These are phyloP conservation scores for Ustilago crameri DNA, from an alignment of 1,284 basidiomycete species.

Conservation along the genomic window DNA sequence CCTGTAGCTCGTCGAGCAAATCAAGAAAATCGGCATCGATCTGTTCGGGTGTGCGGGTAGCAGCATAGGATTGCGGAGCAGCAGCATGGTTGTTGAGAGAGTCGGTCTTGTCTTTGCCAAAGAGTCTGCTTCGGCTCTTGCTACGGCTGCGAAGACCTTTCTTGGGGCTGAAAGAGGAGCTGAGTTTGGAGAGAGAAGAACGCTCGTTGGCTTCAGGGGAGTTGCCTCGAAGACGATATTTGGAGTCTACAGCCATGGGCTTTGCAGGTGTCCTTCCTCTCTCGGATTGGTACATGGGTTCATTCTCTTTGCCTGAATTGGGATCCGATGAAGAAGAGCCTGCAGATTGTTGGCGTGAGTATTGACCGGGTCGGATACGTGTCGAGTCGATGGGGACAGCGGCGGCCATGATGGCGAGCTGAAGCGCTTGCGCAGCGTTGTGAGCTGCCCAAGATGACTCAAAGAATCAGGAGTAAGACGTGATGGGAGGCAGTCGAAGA, in stretches of 20 bases:
- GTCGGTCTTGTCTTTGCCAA: slow-evolving; percentile 43
- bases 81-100: slow-evolving; percentile 21
- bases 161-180: slow-evolving; percentile 35
- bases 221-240: slow-evolving; percentile 46
- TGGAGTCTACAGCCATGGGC: slow-evolving; percentile 34
- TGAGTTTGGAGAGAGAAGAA: slow-evolving; percentile 19
- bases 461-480: not conserved
- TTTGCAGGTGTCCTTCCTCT: slow-evolving; percentile 14
- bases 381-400: slow-evolving; percentile 23
- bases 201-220: slow-evolving; percentile 33
- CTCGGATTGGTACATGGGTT: slow-evolving; percentile 13
- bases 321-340: slow-evolving; percentile 9
- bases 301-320: slow-evolving; percentile 39
- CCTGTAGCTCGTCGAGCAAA: slow-evolving; percentile 71
- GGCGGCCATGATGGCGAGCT: slow-evolving; percentile 26
- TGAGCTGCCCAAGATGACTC: not conserved
- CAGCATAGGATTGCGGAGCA: slow-evolving; percentile 9
- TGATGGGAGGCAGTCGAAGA: not conserved
- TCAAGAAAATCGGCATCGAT: slow-evolving; percentile 56
- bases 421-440: slow-evolving; percentile 8
- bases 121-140: slow-evolving; percentile 35
- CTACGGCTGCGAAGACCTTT: slow-evolving; percentile 38
- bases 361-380: slow-evolving; percentile 45
- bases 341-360: slow-evolving; percentile 36
- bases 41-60: slow-evolving; percentile 31